Evolutionary conservation across 2,329 filamentous ascomycete species (phyloP).

Genomic region (Diaporthe caulivora): DNA sequence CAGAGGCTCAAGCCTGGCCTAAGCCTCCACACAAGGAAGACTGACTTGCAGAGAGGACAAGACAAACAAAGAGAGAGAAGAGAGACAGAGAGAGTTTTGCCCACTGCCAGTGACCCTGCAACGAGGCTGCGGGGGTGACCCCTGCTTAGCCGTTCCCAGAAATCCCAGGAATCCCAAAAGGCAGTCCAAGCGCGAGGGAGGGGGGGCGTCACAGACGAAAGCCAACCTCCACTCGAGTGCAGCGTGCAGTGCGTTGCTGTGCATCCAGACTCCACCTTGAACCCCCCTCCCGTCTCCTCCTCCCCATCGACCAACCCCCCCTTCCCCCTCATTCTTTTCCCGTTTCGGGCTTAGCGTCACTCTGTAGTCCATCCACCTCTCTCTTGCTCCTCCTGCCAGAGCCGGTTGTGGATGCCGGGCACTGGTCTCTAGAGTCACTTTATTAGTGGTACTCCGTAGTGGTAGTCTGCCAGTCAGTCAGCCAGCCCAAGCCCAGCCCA

Average conservation of each 20-base stretch:
- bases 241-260: not conserved
- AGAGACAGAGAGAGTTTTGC: too few species aligned
- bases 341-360: constrained; percentile 17
- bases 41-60: not conserved
- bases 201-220: constrained; percentile 29
- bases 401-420: not conserved
- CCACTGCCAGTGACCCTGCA: not conserved
- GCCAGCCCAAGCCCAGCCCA: not conserved
- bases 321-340: not conserved
- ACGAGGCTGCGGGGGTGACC: constrained; percentile 20
- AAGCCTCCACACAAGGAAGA: too few species aligned
- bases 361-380: too few species aligned
- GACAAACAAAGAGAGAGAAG: constrained; percentile 3
- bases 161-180: constrained; percentile 4
- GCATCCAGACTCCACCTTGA: not conserved
- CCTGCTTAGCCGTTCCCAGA: not conserved
- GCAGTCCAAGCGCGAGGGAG: constrained; percentile 22
- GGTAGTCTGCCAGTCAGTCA: not conserved
- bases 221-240: constrained; percentile 16
- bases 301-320: not conserved
- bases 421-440: too few species aligned
- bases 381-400: not conserved
- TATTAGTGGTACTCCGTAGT: too few species aligned
- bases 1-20: not conserved
- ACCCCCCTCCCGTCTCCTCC: not conserved